Evolutionary conservation across 2,329 filamentous ascomycete species (phyloP).

Genomic region (Xylariaceae sp.): DNA sequence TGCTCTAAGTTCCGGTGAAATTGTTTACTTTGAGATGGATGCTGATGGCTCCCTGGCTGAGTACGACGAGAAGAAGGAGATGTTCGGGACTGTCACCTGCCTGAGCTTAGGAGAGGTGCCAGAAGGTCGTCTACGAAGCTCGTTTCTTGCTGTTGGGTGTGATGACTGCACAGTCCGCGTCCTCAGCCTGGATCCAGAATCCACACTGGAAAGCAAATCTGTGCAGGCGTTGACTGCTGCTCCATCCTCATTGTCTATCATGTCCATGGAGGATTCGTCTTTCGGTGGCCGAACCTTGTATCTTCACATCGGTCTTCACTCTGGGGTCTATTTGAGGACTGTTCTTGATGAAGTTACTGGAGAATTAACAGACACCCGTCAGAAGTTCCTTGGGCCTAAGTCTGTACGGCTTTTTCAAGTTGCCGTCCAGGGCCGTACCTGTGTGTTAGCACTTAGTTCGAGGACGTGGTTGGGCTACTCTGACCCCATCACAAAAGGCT

Average conservation of each 20-base stretch:
- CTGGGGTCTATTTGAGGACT: slow-evolving; percentile 93
- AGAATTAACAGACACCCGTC: slow-evolving; percentile 91
- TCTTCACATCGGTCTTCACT: slow-evolving; percentile 93
- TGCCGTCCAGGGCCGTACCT: slow-evolving; percentile 82
- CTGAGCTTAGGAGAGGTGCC: slow-evolving; percentile 93
- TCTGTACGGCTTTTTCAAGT: slow-evolving; percentile 90
- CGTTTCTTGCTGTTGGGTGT: slow-evolving; percentile 93
- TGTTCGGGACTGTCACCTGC: slow-evolving; percentile 94
- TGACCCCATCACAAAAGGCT: slow-evolving; percentile 83
- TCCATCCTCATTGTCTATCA: slow-evolving; percentile 87
- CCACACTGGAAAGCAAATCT: slow-evolving; percentile 89
- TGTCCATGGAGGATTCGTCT: slow-evolving; percentile 93
- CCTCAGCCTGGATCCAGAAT: slow-evolving; percentile 86
- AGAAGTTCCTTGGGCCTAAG: slow-evolving; percentile 91
- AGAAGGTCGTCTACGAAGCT: slow-evolving; percentile 85
- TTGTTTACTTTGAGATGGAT: slow-evolving; percentile 98
- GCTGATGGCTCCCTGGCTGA: slow-evolving; percentile 87
- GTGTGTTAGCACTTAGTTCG: slow-evolving; percentile 88
- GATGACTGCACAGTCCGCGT: slow-evolving; percentile 96
- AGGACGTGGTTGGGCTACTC: slow-evolving; percentile 96
- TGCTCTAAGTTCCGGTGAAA: slow-evolving; percentile 92
- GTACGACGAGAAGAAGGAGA: slow-evolving; percentile 92
- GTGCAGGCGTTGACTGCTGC: slow-evolving; percentile 92
- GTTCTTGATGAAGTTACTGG: slow-evolving; percentile 95
- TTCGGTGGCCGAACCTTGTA: slow-evolving; percentile 88